These are phyloP conservation scores for Penicillium freii DNA, from an alignment of 2,329 filamentous ascomycete species.

Conservation along the genomic window DNA sequence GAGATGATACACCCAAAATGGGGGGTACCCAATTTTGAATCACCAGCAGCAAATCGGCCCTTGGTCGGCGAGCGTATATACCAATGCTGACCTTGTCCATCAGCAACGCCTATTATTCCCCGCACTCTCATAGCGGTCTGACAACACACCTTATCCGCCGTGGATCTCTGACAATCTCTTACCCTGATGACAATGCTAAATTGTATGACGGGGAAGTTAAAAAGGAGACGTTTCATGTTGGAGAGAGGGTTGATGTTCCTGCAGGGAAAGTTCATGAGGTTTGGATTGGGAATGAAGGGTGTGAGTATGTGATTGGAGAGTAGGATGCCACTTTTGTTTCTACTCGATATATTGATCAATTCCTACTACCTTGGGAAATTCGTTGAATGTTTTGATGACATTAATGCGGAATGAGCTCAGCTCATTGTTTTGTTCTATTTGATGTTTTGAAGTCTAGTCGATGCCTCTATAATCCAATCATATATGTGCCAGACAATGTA, in stretches of 20 bases:
- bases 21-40: neutral
- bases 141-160: constrained; percentile 61
- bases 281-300: constrained; percentile 59
- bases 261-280: constrained; percentile 58
- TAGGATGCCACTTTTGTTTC: constrained; percentile 20
- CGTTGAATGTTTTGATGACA: neutral
- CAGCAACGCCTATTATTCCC: constrained; percentile 60
- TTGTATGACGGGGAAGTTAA: constrained; percentile 29
- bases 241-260: constrained; percentile 57
- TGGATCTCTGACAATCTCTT: constrained; percentile 58
- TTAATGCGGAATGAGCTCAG: neutral
- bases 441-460: neutral
- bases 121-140: constrained; percentile 55
- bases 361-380: neutral
- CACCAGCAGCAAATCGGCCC: too few species aligned
- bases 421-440: neutral
- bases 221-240: constrained; percentile 57
- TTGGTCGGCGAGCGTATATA: neutral
- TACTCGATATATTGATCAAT: neutral
- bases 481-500: neutral
- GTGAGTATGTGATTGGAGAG: constrained; percentile 62
- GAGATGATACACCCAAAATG: neutral
- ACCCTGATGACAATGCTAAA: constrained; percentile 50
- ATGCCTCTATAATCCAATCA: neutral
- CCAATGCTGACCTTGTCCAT: neutral